A percentile compares a stretch with the other conserved stretches of the same genome.
phyloP scores from a whole-genome alignment of 2,329 filamentous ascomycete genomes.

The Davidsoniella eucalypti region DNA sequence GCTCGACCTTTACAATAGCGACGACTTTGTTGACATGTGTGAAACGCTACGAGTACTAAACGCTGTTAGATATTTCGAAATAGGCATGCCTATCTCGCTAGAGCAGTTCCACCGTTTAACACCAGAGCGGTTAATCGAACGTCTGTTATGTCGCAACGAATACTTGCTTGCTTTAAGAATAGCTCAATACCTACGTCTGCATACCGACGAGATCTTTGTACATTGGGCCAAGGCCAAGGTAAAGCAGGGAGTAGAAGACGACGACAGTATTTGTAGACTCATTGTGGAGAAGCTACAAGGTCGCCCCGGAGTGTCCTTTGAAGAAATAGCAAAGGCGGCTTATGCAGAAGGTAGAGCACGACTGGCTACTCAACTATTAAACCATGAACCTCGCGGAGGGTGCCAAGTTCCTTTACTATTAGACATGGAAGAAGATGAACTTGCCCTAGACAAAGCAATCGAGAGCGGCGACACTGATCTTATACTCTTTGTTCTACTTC shows the following conservation, averaged over 20 bases:
- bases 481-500: constrained; percentile 73
- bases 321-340: constrained; percentile 79
- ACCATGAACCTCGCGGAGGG: constrained; percentile 87
- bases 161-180: constrained; percentile 82
- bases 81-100: constrained; percentile 79
- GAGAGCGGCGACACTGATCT: constrained; percentile 91
- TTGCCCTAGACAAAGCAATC: constrained; percentile 90
- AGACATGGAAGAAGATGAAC: constrained; percentile 88
- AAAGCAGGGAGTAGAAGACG: constrained; percentile 65
- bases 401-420: constrained; percentile 87
- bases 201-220: constrained; percentile 80
- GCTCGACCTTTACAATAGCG: constrained; percentile 90
- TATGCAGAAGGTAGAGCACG: constrained; percentile 83
- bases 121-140: constrained; percentile 70
- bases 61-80: constrained; percentile 76
- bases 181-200: constrained; percentile 70
- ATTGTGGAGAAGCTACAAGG: constrained; percentile 77
- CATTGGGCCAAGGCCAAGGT: constrained; percentile 97
- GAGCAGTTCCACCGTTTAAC: constrained; percentile 87
- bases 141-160: constrained; percentile 76
- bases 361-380: constrained; percentile 80
- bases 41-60: constrained; percentile 86
- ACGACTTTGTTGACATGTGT: constrained; percentile 97
- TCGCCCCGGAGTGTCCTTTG: constrained; percentile 87
- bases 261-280: constrained; percentile 70